These are phyloP conservation scores for Chlamydomonas eustigma DNA, from an alignment of 139 green algal species.

Conservation along the genomic window DNA sequence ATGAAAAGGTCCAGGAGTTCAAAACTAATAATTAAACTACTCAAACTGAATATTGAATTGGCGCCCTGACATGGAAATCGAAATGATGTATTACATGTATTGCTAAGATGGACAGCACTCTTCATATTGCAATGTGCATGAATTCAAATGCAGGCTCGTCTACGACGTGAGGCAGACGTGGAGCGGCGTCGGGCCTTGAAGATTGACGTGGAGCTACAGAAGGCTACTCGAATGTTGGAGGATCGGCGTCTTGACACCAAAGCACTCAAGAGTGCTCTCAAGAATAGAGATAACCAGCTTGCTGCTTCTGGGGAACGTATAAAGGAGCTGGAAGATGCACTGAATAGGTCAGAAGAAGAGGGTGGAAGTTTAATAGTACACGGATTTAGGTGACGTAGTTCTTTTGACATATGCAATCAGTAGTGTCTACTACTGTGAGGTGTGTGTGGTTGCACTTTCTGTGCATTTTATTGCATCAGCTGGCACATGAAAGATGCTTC, in stretches of 20 bases:
- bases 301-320: slow-evolving; percentile 23
- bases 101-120: neutral
- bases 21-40: neutral
- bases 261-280: slow-evolving; percentile 29
- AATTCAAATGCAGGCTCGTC: slow-evolving; percentile 30
- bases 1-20: slow-evolving; percentile 52
- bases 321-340: slow-evolving; percentile 39
- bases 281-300: slow-evolving; percentile 40
- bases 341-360: slow-evolving; percentile 22
- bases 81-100: no score
- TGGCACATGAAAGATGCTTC: neutral
- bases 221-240: slow-evolving; percentile 27
- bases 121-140: neutral
- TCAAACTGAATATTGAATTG: neutral
- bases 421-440: no score
- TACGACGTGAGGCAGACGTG: slow-evolving; percentile 39
- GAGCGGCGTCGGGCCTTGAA: slow-evolving; percentile 46
- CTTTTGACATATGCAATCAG: no score
- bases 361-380: no score
- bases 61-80: neutral
- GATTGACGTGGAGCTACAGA: slow-evolving; percentile 39
- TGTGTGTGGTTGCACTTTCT: no score
- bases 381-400: no score
- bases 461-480: no score
- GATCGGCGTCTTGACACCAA: slow-evolving; percentile 44